A percentile compares a stretch with the other conserved stretches of the same genome.
Evolutionary conservation across 176 grass and related monocot genomes (phyloP).

Genomic region (Carex littledalei): DNA sequence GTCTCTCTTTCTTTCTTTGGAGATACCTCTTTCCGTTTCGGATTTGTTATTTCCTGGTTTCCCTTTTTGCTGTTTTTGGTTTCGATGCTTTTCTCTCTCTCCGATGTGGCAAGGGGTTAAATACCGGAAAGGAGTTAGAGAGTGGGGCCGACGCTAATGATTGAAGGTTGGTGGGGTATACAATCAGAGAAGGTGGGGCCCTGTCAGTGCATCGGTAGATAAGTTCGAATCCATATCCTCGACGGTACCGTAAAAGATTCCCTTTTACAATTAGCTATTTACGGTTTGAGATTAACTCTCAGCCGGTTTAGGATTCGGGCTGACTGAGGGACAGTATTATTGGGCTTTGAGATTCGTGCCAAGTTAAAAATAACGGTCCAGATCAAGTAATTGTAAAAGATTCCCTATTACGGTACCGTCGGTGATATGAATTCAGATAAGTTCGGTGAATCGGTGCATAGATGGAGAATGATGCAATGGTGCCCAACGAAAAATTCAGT

Average conservation of each 20-base stretch:
- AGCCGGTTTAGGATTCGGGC: no score
- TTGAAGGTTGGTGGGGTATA: not conserved
- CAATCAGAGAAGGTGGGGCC: conserved; percentile 1
- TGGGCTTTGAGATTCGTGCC: no score
- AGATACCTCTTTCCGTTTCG: not conserved
- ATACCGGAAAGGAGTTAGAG: not conserved
- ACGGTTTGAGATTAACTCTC: no score
- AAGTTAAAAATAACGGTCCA: no score
- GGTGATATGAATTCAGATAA: not conserved
- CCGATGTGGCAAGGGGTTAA: not conserved
- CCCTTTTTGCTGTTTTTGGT: not conserved
- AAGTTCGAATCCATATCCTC: not conserved
- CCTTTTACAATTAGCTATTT: no score
- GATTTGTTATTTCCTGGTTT: not conserved
- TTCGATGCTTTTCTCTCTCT: not conserved
- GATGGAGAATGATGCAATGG: not conserved
- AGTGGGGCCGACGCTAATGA: conserved; percentile 6
- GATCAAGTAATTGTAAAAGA: no score
- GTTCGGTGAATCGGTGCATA: no score
- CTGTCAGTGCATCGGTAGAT: not conserved
- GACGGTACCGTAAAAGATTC: no score
- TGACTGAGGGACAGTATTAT: no score
- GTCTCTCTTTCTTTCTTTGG: not conserved
- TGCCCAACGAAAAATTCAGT: not conserved
- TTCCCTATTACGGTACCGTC: no score